Percentiles rank a stretch among this genome's conserved stretches.
Evolutionary conservation across 306 rosid genomes (phyloP).

Genomic region (Lupinus albus): DNA sequence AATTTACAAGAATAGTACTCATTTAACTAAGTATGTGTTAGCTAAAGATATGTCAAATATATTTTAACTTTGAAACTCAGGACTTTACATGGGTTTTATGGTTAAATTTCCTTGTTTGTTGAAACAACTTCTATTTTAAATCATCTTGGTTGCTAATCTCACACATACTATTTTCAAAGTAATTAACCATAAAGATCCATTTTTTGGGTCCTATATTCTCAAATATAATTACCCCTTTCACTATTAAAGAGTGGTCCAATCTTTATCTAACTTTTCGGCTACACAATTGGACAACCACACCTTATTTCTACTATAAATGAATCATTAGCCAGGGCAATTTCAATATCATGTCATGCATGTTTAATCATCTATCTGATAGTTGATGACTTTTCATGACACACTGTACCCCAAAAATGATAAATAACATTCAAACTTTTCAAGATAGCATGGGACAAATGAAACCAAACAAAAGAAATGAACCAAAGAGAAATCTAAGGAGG

Average conservation of each 20-base stretch:
- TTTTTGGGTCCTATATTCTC: neutral
- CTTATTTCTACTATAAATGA: constrained; percentile 33
- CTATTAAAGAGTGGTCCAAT: constrained; percentile 37
- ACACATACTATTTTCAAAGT: constrained; percentile 7
- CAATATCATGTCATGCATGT: constrained; percentile 35
- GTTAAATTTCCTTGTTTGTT: neutral
- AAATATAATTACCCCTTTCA: constrained; percentile 8
- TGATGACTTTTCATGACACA: constrained; percentile 44
- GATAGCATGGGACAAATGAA: constrained; percentile 33
- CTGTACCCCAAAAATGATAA: constrained; percentile 31
- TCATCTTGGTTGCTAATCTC: constrained; percentile 1
- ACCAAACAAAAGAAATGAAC: constrained; percentile 28
- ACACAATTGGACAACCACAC: constrained; percentile 31
- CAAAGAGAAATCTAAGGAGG: neutral
- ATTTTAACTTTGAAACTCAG: neutral
- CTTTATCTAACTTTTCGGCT: constrained; percentile 46
- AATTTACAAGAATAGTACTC: neutral
- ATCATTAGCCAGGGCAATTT: constrained; percentile 23
- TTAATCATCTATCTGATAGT: constrained; percentile 29
- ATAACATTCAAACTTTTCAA: neutral
- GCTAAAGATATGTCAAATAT: neutral
- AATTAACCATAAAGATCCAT: neutral
- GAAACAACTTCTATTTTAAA: constrained; percentile 15
- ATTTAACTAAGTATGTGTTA: neutral
- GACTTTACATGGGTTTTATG: neutral